phyloP scores from a whole-genome alignment of 257 asterid genomes.

The Scutellaria minor region DNA sequence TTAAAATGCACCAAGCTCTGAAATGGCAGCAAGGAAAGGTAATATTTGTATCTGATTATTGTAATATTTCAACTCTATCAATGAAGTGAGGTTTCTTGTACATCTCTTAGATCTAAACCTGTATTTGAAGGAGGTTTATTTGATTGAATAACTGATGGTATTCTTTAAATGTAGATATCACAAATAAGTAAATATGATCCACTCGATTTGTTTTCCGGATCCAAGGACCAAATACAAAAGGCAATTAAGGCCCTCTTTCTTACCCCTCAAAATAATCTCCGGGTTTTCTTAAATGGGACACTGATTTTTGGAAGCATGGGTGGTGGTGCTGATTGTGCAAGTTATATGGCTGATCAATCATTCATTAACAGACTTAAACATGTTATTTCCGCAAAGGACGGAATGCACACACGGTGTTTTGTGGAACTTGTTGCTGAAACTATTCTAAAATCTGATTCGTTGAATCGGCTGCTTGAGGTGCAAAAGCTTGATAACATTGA shows the following conservation, averaged over 20 bases:
- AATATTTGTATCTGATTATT: conserved; percentile 19
- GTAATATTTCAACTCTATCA: conserved; percentile 11
- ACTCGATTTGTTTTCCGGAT: conserved; percentile 84
- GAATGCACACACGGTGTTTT: conserved; percentile 62
- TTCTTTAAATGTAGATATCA: conserved; percentile 61
- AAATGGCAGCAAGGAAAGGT: conserved; percentile 78
- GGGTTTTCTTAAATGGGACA: conserved; percentile 88
- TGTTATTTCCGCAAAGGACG: conserved; percentile 66
- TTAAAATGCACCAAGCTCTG: conserved; percentile 89
- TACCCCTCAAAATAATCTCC: conserved; percentile 92
- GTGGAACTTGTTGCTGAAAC: conserved; percentile 75
- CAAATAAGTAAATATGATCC: conserved; percentile 87
- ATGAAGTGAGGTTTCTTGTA: conserved; percentile 22
- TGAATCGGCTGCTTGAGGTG: conserved; percentile 79
- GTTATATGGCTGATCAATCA: conserved; percentile 48
- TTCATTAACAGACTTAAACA: conserved; percentile 67
- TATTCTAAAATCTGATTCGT: conserved; percentile 59
- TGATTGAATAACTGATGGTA: conserved; percentile 29
- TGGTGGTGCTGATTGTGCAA: conserved; percentile 54
- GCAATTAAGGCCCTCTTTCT: conserved; percentile 68
- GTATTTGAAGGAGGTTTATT: conserved; percentile 13
- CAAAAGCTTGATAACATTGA: conserved; percentile 84
- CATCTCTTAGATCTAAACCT: conserved; percentile 26
- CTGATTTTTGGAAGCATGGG: conserved; percentile 84
- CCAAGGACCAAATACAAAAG: conserved; percentile 67